Evolutionary conservation across 148 eudicot species (phyloP), one percentile per base, ranked within the genome.

Genomic region (Dysphania ambrosioides): DNA sequence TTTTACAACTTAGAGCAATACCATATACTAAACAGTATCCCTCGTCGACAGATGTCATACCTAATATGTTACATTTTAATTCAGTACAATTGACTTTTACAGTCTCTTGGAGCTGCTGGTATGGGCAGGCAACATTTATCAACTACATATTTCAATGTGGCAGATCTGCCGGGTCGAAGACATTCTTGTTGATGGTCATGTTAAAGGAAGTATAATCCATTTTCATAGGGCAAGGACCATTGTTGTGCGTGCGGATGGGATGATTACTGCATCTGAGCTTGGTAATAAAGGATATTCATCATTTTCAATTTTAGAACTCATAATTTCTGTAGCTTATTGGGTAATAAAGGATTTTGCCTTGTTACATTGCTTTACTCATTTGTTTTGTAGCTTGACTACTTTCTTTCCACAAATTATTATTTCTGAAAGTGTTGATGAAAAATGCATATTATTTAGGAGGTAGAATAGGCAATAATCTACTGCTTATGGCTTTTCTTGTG

Each of bases 151-250:
- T 59, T 75, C 36, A 23, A 51, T 73, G 78, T 76, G 78, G 75
- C 81, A 92, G 97, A 86, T 92, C 75, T 92, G 97, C 76, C 92
- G 97, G 69, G 97, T 92, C 32, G 97, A 92, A 79, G 97, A 92
- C 62, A 86, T 92, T 80, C 80, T 92, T 81, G 88, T 92, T 60
- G 83, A 70, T 79, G 97, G 97, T 57, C 75, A 84, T 30, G 76
- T 92, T 31, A 84, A 71, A 79, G 97, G 97, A 78, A 92, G 94
- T 75, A 82, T 89, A 66, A 81, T 92, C 78, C 97, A 92, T 73
- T 75, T 92, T 75, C 97, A 92, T 84, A 84, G 94, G 81, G 90
- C 97, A 5, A 84, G 90, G 85, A 87, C 85, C 32, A 82, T 92
- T 79, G 82, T 86, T 80, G 86, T 92, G 47, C 84, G 83, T 38